phyloP scores from a whole-genome alignment of 495 filamentous ascomycete species.

The Aspergillus diversus region DNA sequence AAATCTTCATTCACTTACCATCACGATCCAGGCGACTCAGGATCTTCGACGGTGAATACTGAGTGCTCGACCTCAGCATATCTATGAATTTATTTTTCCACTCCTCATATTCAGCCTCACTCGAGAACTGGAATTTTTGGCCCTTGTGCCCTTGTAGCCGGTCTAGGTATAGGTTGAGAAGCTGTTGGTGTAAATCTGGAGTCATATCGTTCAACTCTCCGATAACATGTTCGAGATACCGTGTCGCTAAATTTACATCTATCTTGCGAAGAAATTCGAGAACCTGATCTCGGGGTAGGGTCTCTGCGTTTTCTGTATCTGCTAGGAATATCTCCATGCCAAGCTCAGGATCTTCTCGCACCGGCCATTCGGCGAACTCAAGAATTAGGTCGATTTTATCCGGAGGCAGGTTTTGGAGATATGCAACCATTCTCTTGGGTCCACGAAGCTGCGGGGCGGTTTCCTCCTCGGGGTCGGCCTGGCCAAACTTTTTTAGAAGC shows the following conservation, averaged over 20 bases:
- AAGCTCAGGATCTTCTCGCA: slow-evolving; percentile 69
- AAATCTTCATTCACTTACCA: slow-evolving; percentile 58
- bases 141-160: slow-evolving; percentile 54
- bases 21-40: slow-evolving; percentile 76
- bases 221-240: slow-evolving; percentile 91
- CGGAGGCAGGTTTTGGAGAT: slow-evolving; percentile 84
- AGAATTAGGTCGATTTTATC: slow-evolving; percentile 90
- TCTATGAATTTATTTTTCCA: slow-evolving; percentile 67
- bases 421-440: slow-evolving; percentile 81
- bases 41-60: slow-evolving; percentile 79
- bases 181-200: slow-evolving; percentile 82
- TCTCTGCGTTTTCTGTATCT: slow-evolving; percentile 94
- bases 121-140: slow-evolving; percentile 37
- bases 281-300: slow-evolving; percentile 75
- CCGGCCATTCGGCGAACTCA: slow-evolving; percentile 88
- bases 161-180: slow-evolving; percentile 76
- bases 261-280: slow-evolving; percentile 72
- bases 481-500: slow-evolving; percentile 80
- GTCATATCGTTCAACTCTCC: slow-evolving; percentile 81
- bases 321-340: slow-evolving; percentile 95
- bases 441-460: slow-evolving; percentile 70
- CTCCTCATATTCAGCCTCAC: slow-evolving; percentile 54
- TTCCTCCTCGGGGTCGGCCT: slow-evolving; percentile 59
- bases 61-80: slow-evolving; percentile 74
- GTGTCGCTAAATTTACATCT: slow-evolving; percentile 69